A percentile compares a stretch with the other conserved stretches of the same genome.
phyloP scores from a whole-genome alignment of 352 stramenopile species.

The Globisporangium carolinianum region DNA sequence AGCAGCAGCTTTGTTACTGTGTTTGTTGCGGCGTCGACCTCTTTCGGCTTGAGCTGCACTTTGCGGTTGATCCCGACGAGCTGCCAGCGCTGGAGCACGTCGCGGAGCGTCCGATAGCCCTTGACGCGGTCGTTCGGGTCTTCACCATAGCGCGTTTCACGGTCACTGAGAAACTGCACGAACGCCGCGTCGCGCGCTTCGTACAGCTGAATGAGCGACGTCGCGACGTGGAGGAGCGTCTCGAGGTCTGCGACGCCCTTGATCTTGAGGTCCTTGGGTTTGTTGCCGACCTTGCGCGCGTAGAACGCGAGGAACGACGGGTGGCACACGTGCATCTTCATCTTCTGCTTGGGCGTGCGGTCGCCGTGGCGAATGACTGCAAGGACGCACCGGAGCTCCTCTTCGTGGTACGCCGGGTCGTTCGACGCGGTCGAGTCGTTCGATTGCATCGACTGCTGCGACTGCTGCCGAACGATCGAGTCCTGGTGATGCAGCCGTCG shows the following conservation, averaged over 20 bases:
- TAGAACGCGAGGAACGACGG: constrained; percentile 87
- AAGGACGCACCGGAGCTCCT: constrained; percentile 98
- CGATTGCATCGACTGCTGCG: background rate
- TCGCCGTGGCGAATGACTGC: constrained; percentile 99
- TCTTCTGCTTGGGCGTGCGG: constrained; percentile 99
- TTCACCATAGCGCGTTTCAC: constrained; percentile 45
- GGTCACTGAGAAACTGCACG: constrained; percentile 56
- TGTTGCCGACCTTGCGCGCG: constrained; percentile 37
- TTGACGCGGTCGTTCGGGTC: constrained; percentile 73
- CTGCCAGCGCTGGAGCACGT: constrained; percentile 96
- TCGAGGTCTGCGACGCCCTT: constrained; percentile 80
- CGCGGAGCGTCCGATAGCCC: constrained; percentile 83
- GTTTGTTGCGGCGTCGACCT: constrained; percentile 31
- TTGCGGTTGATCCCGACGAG: constrained; percentile 98
- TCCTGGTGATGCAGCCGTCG: constrained; percentile 22
- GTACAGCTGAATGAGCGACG: constrained; percentile 61
- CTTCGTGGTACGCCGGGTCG: constrained; percentile 52
- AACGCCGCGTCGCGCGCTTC: constrained; percentile 55
- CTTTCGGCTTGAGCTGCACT: constrained; percentile 90
- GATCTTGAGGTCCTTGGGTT: constrained; percentile 83
- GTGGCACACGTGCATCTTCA: constrained; percentile 94
- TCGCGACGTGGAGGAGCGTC: constrained; percentile 70
- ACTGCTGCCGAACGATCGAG: background rate
- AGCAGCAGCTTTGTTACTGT: constrained; percentile 89
- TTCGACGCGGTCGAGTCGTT: background rate